Percentiles rank a stretch among this genome's conserved stretches.
Conservation (phyloP, 345 rosid genomes). For the Murraya paniculata region DNA sequence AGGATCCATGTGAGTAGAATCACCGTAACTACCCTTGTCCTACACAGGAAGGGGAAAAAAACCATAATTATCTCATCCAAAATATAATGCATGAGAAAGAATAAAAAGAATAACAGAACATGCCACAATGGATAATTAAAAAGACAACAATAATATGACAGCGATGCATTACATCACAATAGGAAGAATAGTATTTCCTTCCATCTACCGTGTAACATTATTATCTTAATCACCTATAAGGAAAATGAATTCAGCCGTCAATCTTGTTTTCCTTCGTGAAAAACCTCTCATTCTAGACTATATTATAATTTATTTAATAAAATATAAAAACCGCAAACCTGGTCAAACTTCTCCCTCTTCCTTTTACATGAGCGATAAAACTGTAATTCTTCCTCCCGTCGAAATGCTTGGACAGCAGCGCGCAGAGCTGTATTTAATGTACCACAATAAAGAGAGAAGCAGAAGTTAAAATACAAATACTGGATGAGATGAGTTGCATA, state of each 20-base stretch:
- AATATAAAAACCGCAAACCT: conserved; percentile 39
- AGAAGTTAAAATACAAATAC: not conserved
- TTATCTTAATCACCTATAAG: not conserved
- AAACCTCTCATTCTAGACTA: not conserved
- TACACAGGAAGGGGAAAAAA: conserved; percentile 19
- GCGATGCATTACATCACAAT: not conserved
- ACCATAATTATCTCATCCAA: not conserved
- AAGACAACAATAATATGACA: not conserved
- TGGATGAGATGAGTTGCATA: not conserved
- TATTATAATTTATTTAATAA: not conserved
- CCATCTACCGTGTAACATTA: not conserved
- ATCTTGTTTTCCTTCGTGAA: not conserved
- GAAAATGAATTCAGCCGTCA: not conserved
- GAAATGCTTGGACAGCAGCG: conserved; percentile 84
- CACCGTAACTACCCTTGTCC: conserved; percentile 71
- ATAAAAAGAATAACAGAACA: not conserved
- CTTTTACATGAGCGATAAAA: conserved; percentile 62
- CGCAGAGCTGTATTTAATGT: conserved; percentile 50
- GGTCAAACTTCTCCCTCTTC: conserved; percentile 82
- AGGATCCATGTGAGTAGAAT: conserved; percentile 38
- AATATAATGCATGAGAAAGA: not conserved
- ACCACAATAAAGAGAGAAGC: conserved; percentile 1
- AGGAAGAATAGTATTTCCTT: not conserved
- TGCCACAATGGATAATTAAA: not conserved
- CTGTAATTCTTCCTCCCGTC: conserved; percentile 65